Conservation (phyloP, 805 yeast genomes). For the Candida ulmi region DNA sequence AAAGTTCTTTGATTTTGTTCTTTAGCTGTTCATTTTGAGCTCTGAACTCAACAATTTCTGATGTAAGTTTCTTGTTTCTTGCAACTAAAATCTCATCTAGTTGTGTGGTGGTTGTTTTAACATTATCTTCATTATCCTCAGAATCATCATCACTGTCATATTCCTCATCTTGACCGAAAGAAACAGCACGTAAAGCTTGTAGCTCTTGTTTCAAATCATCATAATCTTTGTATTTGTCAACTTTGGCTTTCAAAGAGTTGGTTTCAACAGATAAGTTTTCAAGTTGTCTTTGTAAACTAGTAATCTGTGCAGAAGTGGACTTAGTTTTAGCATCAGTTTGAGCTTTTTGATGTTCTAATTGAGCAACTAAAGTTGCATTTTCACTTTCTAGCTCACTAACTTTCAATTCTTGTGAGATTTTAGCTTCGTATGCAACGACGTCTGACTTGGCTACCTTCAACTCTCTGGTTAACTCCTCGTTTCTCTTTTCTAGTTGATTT, state of each 20-base stretch:
- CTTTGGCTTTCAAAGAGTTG: constrained; percentile 40
- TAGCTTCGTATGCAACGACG: constrained; percentile 35
- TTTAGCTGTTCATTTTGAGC: constrained; percentile 46
- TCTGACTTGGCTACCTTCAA: constrained; percentile 46
- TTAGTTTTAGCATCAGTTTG: constrained; percentile 24
- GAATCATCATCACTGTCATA: constrained; percentile 24
- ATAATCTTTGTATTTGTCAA: constrained; percentile 58
- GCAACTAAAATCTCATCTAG: constrained; percentile 59
- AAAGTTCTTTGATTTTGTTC: constrained; percentile 35
- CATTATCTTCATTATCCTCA: constrained; percentile 20
- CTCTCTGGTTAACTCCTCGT: constrained; percentile 66
- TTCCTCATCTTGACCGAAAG: constrained; percentile 53
- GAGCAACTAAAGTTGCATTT: constrained; percentile 56
- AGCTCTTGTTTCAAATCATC: constrained; percentile 77
- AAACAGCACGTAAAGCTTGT: constrained; percentile 63
- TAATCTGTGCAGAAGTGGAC: constrained; percentile 10
- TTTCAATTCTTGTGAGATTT: constrained; percentile 35
- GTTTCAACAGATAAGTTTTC: constrained; percentile 42
- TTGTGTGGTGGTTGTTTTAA: constrained; percentile 14
- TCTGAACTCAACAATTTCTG: constrained; percentile 63
- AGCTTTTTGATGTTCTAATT: constrained; percentile 44
- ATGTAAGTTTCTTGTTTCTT: constrained; percentile 67
- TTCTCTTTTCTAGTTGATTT: constrained; percentile 68
- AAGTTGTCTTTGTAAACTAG: constrained; percentile 26
- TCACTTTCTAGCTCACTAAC: constrained; percentile 60